Evolutionary conservation across 176 grass and related monocot species (phyloP).

Genomic region (Phragmites australis): DNA sequence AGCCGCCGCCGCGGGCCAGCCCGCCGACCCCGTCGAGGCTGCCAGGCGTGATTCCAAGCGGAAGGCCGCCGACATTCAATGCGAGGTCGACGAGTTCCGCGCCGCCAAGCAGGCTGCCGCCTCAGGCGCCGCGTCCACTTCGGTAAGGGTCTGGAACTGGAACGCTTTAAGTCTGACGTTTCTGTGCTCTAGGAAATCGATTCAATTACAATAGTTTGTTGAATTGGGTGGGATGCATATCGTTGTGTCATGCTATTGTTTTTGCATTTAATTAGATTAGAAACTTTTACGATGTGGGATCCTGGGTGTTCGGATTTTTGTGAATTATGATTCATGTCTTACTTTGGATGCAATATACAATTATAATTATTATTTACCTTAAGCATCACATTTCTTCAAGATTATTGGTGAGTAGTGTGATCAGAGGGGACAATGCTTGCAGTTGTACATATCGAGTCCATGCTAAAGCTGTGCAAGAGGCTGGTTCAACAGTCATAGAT

Average conservation of each 20-base stretch:
- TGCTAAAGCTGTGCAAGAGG: background rate
- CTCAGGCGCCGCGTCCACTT: slow-evolving; percentile 31
- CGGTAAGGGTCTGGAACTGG: slow-evolving; percentile 35
- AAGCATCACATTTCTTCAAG: background rate
- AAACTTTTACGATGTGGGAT: background rate
- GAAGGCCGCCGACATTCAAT: slow-evolving; percentile 47
- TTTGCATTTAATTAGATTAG: background rate
- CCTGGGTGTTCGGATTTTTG: background rate
- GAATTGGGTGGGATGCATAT: background rate
- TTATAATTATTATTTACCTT: background rate
- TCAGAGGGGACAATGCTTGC: background rate
- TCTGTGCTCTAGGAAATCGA: background rate
- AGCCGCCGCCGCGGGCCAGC: slow-evolving; percentile 28
- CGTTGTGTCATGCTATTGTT: background rate
- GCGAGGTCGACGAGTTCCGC: slow-evolving; percentile 53
- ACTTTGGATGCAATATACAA: background rate
- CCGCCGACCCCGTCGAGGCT: slow-evolving; percentile 36
- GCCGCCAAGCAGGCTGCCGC: background rate
- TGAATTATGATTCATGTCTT: background rate
- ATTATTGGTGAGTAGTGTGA: background rate
- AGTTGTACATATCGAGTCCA: background rate
- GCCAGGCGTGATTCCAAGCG: slow-evolving; percentile 46
- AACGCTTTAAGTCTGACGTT: background rate
- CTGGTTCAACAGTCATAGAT: background rate
- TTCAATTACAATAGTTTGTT: background rate